phyloP scores from a whole-genome alignment of 2,329 filamentous ascomycete species.

The Aspergillus pseudoterreus region DNA sequence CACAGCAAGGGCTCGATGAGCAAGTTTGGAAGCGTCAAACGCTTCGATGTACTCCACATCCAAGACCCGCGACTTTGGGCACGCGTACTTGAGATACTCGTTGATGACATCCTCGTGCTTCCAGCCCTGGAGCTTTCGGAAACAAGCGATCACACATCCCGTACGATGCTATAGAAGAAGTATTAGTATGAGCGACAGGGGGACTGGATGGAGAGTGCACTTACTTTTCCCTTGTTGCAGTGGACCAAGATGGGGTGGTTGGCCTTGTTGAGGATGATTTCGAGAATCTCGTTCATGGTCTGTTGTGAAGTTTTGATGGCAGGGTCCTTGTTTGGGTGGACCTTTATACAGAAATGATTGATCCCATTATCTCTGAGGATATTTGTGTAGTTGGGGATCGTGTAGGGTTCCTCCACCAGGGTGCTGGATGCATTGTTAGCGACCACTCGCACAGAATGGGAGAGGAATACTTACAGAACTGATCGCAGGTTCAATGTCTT shows the following conservation, averaged over 20 bases:
- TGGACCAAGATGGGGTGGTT: constrained; percentile 83
- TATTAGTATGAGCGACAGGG: constrained; percentile 1
- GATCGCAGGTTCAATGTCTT: constrained; percentile 68
- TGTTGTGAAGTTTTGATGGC: constrained; percentile 59
- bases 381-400: constrained; percentile 42
- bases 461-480: constrained; percentile 60
- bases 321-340: constrained; percentile 82
- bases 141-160: constrained; percentile 78
- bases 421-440: constrained; percentile 44
- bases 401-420: constrained; percentile 58
- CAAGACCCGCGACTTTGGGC: constrained; percentile 45
- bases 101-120: constrained; percentile 58
- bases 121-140: constrained; percentile 72
- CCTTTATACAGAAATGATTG: constrained; percentile 68
- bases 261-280: constrained; percentile 64
- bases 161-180: constrained; percentile 66
- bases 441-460: not conserved
- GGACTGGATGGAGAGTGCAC: constrained; percentile 10
- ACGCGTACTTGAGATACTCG: constrained; percentile 67
- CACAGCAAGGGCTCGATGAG: constrained; percentile 13
- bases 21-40: constrained; percentile 22
- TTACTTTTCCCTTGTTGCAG: constrained; percentile 84
- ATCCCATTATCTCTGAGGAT: constrained; percentile 69
- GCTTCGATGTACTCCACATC: constrained; percentile 26
- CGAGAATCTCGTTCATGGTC: constrained; percentile 68